phyloP scores from a whole-genome alignment of 2,329 filamentous ascomycete species.

The Aspergillus carbonarius region DNA sequence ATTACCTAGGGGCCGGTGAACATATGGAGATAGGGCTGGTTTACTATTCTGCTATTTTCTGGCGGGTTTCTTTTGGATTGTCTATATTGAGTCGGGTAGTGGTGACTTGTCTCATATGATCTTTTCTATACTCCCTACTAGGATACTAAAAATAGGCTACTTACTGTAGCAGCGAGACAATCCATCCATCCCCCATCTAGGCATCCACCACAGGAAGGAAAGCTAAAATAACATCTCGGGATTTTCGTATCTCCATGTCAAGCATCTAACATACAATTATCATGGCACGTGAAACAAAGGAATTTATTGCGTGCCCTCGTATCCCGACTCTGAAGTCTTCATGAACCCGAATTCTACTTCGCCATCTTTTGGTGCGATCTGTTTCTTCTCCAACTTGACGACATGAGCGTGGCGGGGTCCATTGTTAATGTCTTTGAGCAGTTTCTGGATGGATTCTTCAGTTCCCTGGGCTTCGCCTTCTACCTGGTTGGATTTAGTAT shows the following conservation, averaged over 20 bases:
- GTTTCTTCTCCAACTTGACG: constrained; percentile 68
- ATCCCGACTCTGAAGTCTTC: constrained; percentile 31
- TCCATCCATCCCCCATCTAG: too few species aligned
- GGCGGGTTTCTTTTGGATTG: background rate
- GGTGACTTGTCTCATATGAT: background rate
- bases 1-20: background rate
- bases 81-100: too few species aligned
- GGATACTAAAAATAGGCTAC: background rate
- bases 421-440: constrained; percentile 71
- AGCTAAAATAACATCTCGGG: too few species aligned
- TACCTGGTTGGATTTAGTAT: constrained; percentile 57
- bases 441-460: constrained; percentile 62
- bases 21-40: background rate
- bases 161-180: background rate
- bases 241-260: too few species aligned
- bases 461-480: constrained; percentile 84
- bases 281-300: too few species aligned
- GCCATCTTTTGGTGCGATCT: constrained; percentile 63
- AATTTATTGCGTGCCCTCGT: constrained; percentile 14
- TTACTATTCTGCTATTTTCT: background rate
- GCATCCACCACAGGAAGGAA: too few species aligned
- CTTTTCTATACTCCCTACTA: too few species aligned
- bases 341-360: constrained; percentile 65
- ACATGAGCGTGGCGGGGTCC: constrained; percentile 74
- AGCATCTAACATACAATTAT: too few species aligned